Conservation (phyloP, 2,329 filamentous ascomycete species). For the Fusarium secorum region DNA sequence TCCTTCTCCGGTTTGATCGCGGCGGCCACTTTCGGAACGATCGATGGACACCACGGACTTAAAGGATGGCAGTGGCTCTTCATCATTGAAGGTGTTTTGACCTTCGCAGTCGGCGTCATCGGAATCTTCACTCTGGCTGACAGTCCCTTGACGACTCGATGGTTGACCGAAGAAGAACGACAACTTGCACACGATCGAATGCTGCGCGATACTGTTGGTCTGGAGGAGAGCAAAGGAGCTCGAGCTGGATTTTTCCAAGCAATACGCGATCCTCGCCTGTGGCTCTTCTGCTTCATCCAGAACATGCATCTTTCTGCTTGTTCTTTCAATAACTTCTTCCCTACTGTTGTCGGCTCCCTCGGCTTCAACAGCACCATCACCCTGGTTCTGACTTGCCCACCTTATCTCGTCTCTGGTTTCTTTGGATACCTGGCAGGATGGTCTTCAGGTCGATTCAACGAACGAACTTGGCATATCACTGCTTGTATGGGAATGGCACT, state of each 20-base stretch:
- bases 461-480: constrained; percentile 48
- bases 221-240: constrained; percentile 49
- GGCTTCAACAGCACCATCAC: constrained; percentile 49
- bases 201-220: constrained; percentile 40
- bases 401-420: constrained; percentile 53
- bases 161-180: constrained; percentile 49
- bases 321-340: constrained; percentile 44
- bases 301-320: constrained; percentile 50
- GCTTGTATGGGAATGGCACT: constrained; percentile 50
- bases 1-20: constrained; percentile 56
- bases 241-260: constrained; percentile 45
- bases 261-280: constrained; percentile 41
- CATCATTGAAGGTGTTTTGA: constrained; percentile 44
- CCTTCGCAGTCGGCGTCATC: constrained; percentile 42
- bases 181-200: constrained; percentile 54
- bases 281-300: constrained; percentile 48
- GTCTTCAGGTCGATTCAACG: constrained; percentile 54
- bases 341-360: constrained; percentile 46
- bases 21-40: constrained; percentile 49
- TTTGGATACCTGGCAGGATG: constrained; percentile 53
- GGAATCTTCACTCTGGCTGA: constrained; percentile 49
- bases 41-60: constrained; percentile 41
- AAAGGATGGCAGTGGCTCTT: constrained; percentile 48
- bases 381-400: constrained; percentile 56
- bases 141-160: constrained; percentile 49